Evolutionary conservation across 2,329 filamentous ascomycete genomes (phyloP).

Genomic region (Colletotrichum camelliae): DNA sequence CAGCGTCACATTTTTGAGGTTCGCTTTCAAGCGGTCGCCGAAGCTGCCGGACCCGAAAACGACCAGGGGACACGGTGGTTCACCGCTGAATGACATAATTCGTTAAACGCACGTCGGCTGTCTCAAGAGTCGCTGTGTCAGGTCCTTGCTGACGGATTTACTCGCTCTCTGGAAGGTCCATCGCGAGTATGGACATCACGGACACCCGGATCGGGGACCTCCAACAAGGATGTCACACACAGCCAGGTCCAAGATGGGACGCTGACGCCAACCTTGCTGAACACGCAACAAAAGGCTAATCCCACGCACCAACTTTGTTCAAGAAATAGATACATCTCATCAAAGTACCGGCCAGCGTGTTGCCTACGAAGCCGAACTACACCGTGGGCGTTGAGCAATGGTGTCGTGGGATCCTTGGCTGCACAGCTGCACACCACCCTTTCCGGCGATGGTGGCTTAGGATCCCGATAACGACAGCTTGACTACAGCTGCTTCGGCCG

Average conservation of each 20-base stretch:
- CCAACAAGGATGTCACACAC: background rate
- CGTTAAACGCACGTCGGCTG: background rate
- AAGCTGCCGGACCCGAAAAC: background rate
- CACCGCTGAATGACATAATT: background rate
- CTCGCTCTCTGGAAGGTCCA: background rate
- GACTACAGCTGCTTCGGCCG: background rate
- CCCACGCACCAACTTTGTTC: background rate
- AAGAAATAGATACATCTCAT: background rate
- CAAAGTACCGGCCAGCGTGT: background rate
- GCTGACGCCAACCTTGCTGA: conserved; percentile 5
- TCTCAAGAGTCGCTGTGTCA: background rate
- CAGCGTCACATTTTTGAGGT: background rate
- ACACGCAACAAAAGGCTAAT: background rate
- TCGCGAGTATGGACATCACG: background rate
- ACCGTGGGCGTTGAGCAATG: background rate
- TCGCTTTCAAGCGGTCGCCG: background rate
- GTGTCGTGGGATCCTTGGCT: background rate
- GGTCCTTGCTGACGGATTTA: background rate
- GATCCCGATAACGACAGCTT: conserved; percentile 2
- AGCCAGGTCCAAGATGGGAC: background rate
- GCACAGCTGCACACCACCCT: background rate
- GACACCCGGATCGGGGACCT: background rate
- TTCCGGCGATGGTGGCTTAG: background rate
- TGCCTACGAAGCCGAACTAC: background rate
- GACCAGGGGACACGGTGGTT: background rate